Base-by-base conservation (phyloP, 371 early-diverging fungal species). In the Mucor saturninus region DNA sequence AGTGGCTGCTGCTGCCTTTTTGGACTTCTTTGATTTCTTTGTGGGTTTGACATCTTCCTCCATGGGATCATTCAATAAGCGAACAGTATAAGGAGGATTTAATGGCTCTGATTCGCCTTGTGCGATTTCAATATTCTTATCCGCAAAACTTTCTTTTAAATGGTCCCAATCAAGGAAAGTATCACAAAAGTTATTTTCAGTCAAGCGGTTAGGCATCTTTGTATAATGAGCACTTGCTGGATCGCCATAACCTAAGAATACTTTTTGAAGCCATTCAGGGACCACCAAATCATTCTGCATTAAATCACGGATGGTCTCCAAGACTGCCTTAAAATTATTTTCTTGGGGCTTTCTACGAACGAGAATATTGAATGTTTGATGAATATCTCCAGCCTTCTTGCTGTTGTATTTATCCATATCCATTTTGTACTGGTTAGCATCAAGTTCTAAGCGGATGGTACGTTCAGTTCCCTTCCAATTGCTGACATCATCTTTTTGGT, bases 231-330 rank as follows among this genome's bases (percentile, higher is more conserved):
- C 93, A 52, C 88, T 84, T 35, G 79, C 76, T 6, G 96, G 95
- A 68, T 96, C 93, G 40, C 97, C 98, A 67, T 98, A 98, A 31
- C 98, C 98, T 42, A 98, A 77, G 45, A 97, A 88, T 4, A 93
- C 87, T 48, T 93, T 85, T 28, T 90, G 85, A 28, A 98, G 73
- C 98, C 98, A 98, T 5, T 87, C 87, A 6, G 99, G 99, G 0
- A 98, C 87, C 28, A 83, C 83, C 3, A 85, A 62, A 30, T 92
- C 90, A 56, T 83, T 85, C 64, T 89, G 88, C 90, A 94, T 90
- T 62, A 95, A 68, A 59, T 92, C 93, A 13, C 96, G 89, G 32
- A 96, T 89, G 0, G 94, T 91, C 62, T 95, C 94, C 35, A 97
- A 74, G 1, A 95, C 93, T 2, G 93, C 85, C 72, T 93, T 94